Base-by-base conservation (phyloP, 1,139 yeast genomes). In the Entelexis sorbosivorans region DNA sequence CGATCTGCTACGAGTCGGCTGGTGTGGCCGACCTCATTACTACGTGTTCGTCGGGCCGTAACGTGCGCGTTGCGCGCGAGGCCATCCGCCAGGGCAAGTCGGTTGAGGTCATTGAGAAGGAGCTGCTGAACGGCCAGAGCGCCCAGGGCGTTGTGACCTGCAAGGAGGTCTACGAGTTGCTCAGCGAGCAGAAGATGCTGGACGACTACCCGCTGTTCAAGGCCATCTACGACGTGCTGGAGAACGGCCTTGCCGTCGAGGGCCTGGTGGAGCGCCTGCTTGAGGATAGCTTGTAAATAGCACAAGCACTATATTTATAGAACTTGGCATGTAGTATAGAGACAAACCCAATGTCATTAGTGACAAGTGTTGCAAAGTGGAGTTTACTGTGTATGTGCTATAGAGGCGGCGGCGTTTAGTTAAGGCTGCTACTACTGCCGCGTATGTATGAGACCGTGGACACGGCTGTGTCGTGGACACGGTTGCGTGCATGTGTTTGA, bases 11-110 rank as follows among this genome's bases (percentile, higher is more conserved):
- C 66, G 96, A 89, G 71, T 76, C 85, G 59, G 95, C 96, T 22
- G 97, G 97, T 70, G 96, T 89, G 42, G 97, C 97, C 36, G 97
- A 89, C 70, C 76, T 89, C 65, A 88, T 89, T 69, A 89, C 97
- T 52, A 87, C 97, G 32, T 89, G 97, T 70, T 80, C 94, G 19
- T 96, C 96, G 61, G 97, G 97, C 63, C 78, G 97, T 72, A 89
- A 89, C 71, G 93, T 84, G 63, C 79, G 82, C 67, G 93, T 89
- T 57, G 97, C 93, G 54, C 78, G 75, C 61, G 73, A 63, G 54
- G 59, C 69, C 53, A 67, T 81, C 74, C 85, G 78, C 66, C 72
- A 84, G 58, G 79, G 80, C 52, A 82, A 79, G 60, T 70, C 76
- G 59, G 89, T 95, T 43, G 73, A 75, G 67, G 87, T 80, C 62